Evolutionary conservation across 208 protist genomes (phyloP), one percentile per base, ranked within the genome.

Genomic region (Crithidia fasciculata): DNA sequence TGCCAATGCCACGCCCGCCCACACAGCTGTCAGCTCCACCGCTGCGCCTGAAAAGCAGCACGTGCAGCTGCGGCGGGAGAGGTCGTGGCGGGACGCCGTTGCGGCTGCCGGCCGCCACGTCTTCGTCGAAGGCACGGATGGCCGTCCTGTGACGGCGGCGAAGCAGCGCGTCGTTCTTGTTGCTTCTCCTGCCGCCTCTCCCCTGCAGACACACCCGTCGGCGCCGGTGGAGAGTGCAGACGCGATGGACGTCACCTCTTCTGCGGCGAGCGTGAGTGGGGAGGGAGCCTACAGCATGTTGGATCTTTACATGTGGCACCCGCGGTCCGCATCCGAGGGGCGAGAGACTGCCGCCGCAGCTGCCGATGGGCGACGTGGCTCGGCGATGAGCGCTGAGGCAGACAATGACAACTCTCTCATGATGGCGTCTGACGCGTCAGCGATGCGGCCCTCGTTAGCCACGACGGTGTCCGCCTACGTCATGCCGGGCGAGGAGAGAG

Each of bases 51-150:
- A 28, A 28, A 28, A 28, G 4, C 52, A 58, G 3, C n/a, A 39
- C 3, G 39, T 59, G 2, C 12, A 13, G 2, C 8, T 58, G 15
- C 8, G 36, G 8, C 57, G n/a, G 12, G 60, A 41, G 7, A 58
- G 6, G 58, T 65, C 59, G 60, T 66, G 49, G 69, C 9, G 36
- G 43, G 69, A 59, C n/a, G 69, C 69, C 6, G 61, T 69, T 18
- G 37, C 53, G 52, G 56, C 45, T 3, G 69, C 66, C 13, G 19
- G 28, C 3, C 37, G 36, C 19, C 37, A 68, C 44, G 9, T 47
- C 19, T 76, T 76, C 15, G 70, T 76, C 61, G 70, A 76, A 43
- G 70, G 70, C 50, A 53, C 53, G 4, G 70, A 57, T 18, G 70
- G 70, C 0, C 70, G 70, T 16, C 70, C 70, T 5, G 70, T 76